These are phyloP conservation scores for Alternaria viburni DNA, from an alignment of 2,329 filamentous ascomycete species.

Conservation along the genomic window DNA sequence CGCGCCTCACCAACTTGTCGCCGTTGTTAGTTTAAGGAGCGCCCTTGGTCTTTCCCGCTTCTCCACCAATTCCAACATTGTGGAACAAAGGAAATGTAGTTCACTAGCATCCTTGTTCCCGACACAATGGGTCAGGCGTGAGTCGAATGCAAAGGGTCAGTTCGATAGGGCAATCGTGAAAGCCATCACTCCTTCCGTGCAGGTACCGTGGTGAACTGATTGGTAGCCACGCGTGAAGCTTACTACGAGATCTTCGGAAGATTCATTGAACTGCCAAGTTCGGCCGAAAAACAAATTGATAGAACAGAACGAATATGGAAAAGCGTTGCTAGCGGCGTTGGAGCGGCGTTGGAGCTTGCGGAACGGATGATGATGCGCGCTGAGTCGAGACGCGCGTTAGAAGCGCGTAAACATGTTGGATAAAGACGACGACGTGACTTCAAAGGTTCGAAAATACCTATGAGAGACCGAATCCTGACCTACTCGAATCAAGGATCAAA, in stretches of 20 bases:
- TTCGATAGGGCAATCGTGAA: background rate
- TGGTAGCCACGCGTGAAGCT: background rate
- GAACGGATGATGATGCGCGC: background rate
- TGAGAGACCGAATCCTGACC: accelerated
- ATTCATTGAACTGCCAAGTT: background rate
- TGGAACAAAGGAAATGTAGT: background rate
- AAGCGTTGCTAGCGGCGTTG: too few relatives aligned
- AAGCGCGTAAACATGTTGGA: background rate
- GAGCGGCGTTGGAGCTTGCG: background rate
- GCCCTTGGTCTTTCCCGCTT: background rate
- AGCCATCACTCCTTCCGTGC: too few relatives aligned
- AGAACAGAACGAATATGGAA: background rate
- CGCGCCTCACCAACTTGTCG: background rate
- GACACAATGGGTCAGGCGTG: background rate
- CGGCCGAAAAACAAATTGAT: background rate
- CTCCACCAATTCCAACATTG: background rate
- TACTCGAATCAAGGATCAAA: background rate
- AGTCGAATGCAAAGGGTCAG: background rate
- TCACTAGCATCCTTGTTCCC: background rate
- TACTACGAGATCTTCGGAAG: background rate
- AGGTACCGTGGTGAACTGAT: background rate
- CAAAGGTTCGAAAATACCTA: background rate
- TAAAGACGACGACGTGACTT: background rate
- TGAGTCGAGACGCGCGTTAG: background rate
- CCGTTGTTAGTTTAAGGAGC: background rate